Evolutionary conservation across 164 flowering plant genomes (phyloP), one percentile per base, ranked within the genome.

Genomic region (Magnolia changhungtana): DNA sequence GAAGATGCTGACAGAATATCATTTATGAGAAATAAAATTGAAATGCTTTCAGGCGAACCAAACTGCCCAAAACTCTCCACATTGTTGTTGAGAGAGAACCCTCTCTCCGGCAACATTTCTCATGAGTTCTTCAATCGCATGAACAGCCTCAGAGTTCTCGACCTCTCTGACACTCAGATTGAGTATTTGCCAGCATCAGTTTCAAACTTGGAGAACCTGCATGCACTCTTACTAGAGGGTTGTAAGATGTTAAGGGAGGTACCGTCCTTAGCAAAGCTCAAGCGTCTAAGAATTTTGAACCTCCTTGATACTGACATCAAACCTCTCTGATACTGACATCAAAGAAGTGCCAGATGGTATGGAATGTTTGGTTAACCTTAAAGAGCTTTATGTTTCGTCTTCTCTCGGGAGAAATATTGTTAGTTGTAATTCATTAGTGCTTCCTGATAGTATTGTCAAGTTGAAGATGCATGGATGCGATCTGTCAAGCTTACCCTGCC

Each of bases 121-220:
- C 7, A n/a, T 27, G 29, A 70, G 2, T 84, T 81, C 72, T 84
- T 84, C 13, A 49, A 16, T 23, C 77, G 75, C 19, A 68, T 84
- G 80, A 14, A 29, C 16, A 50, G 13, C 24, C 80, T 82, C 27
- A 63, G 63, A 29, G 83, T 84, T 50, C 79, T 84, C 1, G 71
- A 84, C 50, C 68, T 84, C 8, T 78, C 81, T 55, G 13, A 63
- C 4, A 72, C 83, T 2, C 21, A 18, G 13, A 78, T 84, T 13
- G 20, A 63, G 67, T 20, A 18, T 1, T 58, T 84, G 11, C 87
- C 85, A 59, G 21, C 9, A 73, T 78, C 79, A 21, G 19, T 83
- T 10, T 80, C 85, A 14, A 50, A 73, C 29, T 67, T 83, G 58
- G 50, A 24, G 24, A 80, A 80, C 16, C 81, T 80, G n/a, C 50